phyloP scores from a whole-genome alignment of 208 protist species.

The Acanthamoeba castellanii region DNA sequence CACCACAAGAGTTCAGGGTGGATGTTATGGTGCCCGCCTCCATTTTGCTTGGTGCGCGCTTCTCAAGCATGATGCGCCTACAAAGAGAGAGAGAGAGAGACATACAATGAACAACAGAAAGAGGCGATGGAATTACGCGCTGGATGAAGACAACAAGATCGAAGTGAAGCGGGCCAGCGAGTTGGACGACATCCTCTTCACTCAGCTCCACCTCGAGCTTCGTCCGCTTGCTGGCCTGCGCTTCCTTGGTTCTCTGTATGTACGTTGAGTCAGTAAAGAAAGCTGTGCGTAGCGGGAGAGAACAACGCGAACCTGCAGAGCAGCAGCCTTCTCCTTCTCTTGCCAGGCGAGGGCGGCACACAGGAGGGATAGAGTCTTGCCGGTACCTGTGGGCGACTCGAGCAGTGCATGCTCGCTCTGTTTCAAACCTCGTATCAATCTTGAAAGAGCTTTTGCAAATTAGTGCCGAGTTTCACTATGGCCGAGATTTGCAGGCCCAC shows the following conservation, averaged over 20 bases:
- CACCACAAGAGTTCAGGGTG: too few relatives aligned
- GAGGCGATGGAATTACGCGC: too few relatives aligned
- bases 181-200: background rate
- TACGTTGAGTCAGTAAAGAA: background rate
- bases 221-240: background rate
- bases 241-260: background rate
- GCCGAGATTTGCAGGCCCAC: too few relatives aligned
- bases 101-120: too few relatives aligned
- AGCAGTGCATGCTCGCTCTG: slow-evolving; percentile 94
- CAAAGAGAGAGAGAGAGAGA: too few relatives aligned
- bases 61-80: too few relatives aligned
- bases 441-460: background rate
- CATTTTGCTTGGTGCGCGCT: too few relatives aligned
- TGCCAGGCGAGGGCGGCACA: slow-evolving; percentile 96
- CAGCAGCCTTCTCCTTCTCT: slow-evolving; percentile 41
- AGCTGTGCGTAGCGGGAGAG: background rate
- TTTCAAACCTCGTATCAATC: slow-evolving; percentile 82
- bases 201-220: slow-evolving; percentile 14
- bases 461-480: background rate
- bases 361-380: slow-evolving; percentile 98
- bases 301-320: background rate
- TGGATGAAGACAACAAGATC: too few relatives aligned
- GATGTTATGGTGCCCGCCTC: too few relatives aligned
- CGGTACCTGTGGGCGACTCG: slow-evolving; percentile 98
- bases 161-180: too few relatives aligned